Base-by-base conservation (phyloP, 306 rosid genomes). In the Lupinus albus region DNA sequence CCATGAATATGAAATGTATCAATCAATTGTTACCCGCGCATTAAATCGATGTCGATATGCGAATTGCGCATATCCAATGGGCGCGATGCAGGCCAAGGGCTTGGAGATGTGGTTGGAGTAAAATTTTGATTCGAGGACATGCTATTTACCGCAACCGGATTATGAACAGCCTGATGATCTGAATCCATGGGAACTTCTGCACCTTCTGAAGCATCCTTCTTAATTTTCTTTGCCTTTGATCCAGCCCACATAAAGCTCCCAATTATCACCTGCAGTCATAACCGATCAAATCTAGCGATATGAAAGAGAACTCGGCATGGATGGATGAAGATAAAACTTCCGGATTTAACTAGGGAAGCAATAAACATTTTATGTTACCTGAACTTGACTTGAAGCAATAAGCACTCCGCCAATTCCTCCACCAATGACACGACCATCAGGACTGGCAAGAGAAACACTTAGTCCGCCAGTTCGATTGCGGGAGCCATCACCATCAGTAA, bases 231-330 rank as follows among this genome's bases (percentile, higher is more conserved):
- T 25, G 30, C 38, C 38, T 33, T 33, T 5, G 38, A 70, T 64
- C 88, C 82, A 16, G 96, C 96, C 96, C 95, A 94, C 15, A 84
- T 1, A 81, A 94, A 94, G 89, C 99, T 91, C 49, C 97, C 99
- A 47, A 91, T 71, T 73, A 94, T 84, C 64, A 94, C 97, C 99
- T 94, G 85, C 14, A 51, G 18, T 76, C 71, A 74, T 50, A 20
- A 82, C 60, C 58, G 16, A 4, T 42, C 17, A 60, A 71, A 68
- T 62, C 28, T 28, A 41, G 4, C 30, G 4, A 25, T 25, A 25
- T 36, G 6, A 41, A 30, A 18, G 63, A 48, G 45, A 50, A 67
- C 15, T 46, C 12, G 5, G 15, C 48, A 11, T 33, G 25, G 21
- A 38, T 5, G n/a, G 9, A 48, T 41, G 3, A 65, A 8, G 17